phyloP scores from a whole-genome alignment of 1,284 basidiomycete genomes.

The Schizophyllum amplum region DNA sequence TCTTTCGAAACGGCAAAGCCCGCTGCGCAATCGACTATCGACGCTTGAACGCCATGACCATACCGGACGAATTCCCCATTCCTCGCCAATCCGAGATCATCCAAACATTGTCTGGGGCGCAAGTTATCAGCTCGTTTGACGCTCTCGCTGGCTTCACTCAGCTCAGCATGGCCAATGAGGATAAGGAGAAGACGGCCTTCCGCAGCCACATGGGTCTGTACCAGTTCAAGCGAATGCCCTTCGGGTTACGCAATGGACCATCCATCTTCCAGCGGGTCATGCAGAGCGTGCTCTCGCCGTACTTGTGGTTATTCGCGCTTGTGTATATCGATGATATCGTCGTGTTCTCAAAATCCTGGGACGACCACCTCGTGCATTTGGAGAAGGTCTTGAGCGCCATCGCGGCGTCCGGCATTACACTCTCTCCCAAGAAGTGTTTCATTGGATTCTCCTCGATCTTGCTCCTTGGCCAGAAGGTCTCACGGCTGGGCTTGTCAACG shows the following conservation, averaged over 20 bases:
- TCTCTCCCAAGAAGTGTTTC: constrained; percentile 20
- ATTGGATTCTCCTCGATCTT: too few relatives aligned
- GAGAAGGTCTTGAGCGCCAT: constrained; percentile 11
- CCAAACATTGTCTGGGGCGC: constrained; percentile 15
- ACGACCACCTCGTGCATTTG: background rate
- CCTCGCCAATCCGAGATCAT: constrained; percentile 30
- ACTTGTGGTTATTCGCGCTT: too few relatives aligned
- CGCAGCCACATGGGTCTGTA: background rate
- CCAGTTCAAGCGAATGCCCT: background rate
- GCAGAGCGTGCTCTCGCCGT: background rate
- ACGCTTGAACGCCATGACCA: constrained; percentile 23
- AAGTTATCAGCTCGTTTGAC: background rate
- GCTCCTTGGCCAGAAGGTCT: too few relatives aligned
- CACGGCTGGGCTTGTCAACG: too few relatives aligned
- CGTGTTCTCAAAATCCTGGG: background rate
- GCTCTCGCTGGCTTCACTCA: background rate
- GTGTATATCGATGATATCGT: background rate
- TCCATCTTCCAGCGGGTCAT: background rate
- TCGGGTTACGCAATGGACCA: background rate
- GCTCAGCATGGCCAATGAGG: constrained; percentile 12
- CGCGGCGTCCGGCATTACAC: constrained; percentile 20
- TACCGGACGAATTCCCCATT: constrained; percentile 33
- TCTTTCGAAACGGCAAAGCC: too few relatives aligned
- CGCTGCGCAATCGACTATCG: constrained; percentile 26
- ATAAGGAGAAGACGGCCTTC: constrained; percentile 7